A percentile compares a stretch with the other conserved stretches of the same genome.
These are phyloP conservation scores for Calycina herbarum DNA, from an alignment of 2,329 filamentous ascomycete genomes.

Conservation along the genomic window DNA sequence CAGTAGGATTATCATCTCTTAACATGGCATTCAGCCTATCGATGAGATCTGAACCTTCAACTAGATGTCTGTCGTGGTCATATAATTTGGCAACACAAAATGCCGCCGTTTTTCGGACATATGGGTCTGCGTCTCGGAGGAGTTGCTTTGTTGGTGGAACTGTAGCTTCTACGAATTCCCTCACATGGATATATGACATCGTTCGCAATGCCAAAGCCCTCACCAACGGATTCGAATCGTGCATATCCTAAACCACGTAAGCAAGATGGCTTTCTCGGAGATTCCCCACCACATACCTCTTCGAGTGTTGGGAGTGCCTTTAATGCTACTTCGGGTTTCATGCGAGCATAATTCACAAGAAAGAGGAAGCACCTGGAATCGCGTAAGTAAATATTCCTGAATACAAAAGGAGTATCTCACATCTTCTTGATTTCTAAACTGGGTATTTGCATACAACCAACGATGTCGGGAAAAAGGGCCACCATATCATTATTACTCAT, in stretches of 20 bases:
- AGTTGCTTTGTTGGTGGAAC: conserved; percentile 80
- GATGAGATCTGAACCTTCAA: conserved; percentile 89
- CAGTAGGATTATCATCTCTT: conserved; percentile 94
- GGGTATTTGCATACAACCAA: conserved; percentile 91
- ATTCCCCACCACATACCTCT: conserved; percentile 53
- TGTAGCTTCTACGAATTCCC: conserved; percentile 91
- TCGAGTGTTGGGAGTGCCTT: conserved; percentile 89
- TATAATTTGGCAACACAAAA: conserved; percentile 97
- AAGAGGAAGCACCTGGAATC: conserved; percentile 87
- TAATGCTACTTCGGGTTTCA: conserved; percentile 90
- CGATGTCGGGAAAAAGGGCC: conserved; percentile 90
- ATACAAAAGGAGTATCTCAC: conserved; percentile 51
- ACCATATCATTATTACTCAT: conserved; percentile 99
- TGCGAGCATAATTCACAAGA: conserved; percentile 92
- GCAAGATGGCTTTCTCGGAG: conserved; percentile 2
- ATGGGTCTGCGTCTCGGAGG: conserved; percentile 84
- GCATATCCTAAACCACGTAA: conserved; percentile 69
- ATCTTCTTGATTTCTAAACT: conserved; percentile 99
- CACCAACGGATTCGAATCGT: conserved; percentile 87
- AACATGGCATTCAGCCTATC: conserved; percentile 86
- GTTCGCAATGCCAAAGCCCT: conserved; percentile 89
- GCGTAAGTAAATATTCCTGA: conserved; percentile 26
- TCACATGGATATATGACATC: conserved; percentile 96
- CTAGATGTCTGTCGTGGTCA: conserved; percentile 88
- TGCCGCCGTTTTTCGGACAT: conserved; percentile 95